Evolutionary conservation across 2,329 filamentous ascomycete species (phyloP).

Genomic region (Clarireedia hainanense): DNA sequence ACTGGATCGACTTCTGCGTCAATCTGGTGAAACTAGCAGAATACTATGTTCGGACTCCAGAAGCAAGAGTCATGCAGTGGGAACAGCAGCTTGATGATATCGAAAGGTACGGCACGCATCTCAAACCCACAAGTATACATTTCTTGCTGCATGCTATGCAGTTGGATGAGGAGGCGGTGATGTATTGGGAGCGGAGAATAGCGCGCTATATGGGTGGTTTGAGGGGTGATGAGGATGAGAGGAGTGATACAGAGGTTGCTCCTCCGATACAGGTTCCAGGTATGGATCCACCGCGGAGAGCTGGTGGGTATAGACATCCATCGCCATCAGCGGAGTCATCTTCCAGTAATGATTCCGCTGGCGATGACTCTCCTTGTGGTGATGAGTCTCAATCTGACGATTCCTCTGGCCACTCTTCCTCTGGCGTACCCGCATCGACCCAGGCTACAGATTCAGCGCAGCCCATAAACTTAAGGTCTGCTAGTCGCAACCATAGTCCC

Average conservation of each 20-base stretch:
- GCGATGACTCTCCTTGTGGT: too few relatives aligned
- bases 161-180: not conserved
- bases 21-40: constrained; percentile 17
- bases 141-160: not conserved
- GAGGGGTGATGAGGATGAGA: not conserved
- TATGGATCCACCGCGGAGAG: too few relatives aligned
- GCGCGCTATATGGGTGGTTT: not conserved
- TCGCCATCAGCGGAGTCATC: too few relatives aligned
- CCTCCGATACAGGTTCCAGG: not conserved
- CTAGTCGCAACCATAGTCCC: too few relatives aligned
- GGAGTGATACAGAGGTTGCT: not conserved
- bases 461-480: too few relatives aligned
- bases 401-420: too few relatives aligned
- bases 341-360: too few relatives aligned
- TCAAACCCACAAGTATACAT: not conserved
- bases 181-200: not conserved
- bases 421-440: too few relatives aligned
- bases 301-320: not conserved
- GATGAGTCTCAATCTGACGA: too few relatives aligned
- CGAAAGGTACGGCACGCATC: not conserved
- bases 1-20: constrained; percentile 23
- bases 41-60: constrained; percentile 11
- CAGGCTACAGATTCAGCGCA: too few relatives aligned
- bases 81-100: not conserved
- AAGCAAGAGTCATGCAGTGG: constrained; percentile 10